These are phyloP conservation scores for Solanum sitiens DNA, from an alignment of 257 asterid genomes.

Conservation along the genomic window DNA sequence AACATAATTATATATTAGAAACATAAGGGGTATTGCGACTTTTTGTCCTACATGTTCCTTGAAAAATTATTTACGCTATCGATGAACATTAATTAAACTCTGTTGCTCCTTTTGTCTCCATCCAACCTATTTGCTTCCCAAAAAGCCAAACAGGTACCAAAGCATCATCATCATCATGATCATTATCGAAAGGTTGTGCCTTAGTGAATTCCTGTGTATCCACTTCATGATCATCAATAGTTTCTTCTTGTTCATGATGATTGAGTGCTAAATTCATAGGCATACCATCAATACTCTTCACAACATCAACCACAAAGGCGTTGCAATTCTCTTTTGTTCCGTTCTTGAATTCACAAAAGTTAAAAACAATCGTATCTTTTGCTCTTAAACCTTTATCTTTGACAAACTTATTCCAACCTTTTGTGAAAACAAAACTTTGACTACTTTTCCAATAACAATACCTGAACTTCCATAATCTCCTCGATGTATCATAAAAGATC, in stretches of 20 bases:
- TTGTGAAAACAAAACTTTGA: conserved; percentile 70
- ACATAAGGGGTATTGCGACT: too few relatives aligned
- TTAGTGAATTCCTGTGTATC: not conserved
- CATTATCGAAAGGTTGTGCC: not conserved
- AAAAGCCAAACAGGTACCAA: not conserved
- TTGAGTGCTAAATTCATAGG: not conserved
- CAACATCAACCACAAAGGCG: conserved; percentile 31
- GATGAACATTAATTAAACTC: not conserved
- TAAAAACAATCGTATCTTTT: conserved; percentile 42
- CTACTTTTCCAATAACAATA: conserved; percentile 83
- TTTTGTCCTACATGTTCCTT: not conserved
- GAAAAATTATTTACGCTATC: not conserved
- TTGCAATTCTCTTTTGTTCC: conserved; percentile 11
- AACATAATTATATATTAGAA: not conserved
- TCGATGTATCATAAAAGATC: conserved; percentile 29
- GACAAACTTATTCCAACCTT: conserved; percentile 74
- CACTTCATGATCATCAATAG: not conserved
- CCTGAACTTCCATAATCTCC: conserved; percentile 55
- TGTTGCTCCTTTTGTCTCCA: not conserved
- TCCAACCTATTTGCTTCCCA: not conserved
- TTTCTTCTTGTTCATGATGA: not conserved
- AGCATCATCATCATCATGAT: not conserved
- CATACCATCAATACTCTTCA: not conserved
- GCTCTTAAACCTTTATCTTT: conserved; percentile 41
- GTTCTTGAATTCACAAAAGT: conserved; percentile 26